Percentiles rank a stretch among this genome's conserved stretches.
Evolutionary conservation across 176 grass and related monocot genomes (phyloP).

Genomic region (Pontederia crassipes): DNA sequence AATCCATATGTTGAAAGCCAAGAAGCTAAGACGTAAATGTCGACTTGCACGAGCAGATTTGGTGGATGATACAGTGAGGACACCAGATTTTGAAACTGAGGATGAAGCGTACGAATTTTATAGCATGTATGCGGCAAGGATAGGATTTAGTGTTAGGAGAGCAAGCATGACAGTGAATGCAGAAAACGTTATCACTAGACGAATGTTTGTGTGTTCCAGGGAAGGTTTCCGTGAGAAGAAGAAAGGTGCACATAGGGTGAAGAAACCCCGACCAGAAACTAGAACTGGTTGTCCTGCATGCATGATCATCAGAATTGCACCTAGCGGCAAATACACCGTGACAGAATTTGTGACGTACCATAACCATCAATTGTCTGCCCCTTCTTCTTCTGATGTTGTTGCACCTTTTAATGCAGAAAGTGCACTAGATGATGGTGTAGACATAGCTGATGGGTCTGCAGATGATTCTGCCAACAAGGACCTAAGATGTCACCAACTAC

Average conservation of each 20-base stretch:
- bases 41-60: constrained; percentile 72
- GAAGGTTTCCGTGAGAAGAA: constrained; percentile 94
- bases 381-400: constrained; percentile 44
- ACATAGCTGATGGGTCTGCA: constrained; percentile 29
- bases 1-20: constrained; percentile 62
- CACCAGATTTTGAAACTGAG: constrained; percentile 75
- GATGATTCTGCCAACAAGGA: constrained; percentile 28
- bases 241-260: constrained; percentile 71
- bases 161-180: constrained; percentile 80
- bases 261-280: constrained; percentile 80
- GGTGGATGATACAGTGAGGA: constrained; percentile 53
- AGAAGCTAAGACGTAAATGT: constrained; percentile 70
- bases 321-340: constrained; percentile 66
- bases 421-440: constrained; percentile 34
- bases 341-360: constrained; percentile 83
- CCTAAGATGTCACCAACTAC: constrained; percentile 19
- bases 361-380: constrained; percentile 63
- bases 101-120: constrained; percentile 93
- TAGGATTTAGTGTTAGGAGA: constrained; percentile 79
- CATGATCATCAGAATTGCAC: constrained; percentile 66
- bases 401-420: constrained; percentile 37
- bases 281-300: constrained; percentile 86
- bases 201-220: constrained; percentile 97
- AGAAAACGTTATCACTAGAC: constrained; percentile 78
- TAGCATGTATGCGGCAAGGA: constrained; percentile 68